Conservation (phyloP, 257 asterid genomes). For the Ilex asprella region DNA sequence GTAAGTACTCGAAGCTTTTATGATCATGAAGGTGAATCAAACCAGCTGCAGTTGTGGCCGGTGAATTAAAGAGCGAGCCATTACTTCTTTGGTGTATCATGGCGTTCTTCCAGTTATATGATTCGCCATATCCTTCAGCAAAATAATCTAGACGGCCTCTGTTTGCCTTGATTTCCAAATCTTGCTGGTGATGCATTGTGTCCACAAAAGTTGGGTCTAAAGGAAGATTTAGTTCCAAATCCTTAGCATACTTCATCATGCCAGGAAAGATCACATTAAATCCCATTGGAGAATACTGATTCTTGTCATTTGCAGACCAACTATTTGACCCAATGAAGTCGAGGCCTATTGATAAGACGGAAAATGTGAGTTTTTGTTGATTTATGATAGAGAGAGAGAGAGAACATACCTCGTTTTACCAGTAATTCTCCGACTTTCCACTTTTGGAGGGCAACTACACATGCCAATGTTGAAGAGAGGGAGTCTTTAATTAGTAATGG, state of each 20-base stretch:
- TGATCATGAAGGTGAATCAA: slow-evolving; percentile 39
- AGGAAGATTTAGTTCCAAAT: slow-evolving; percentile 20
- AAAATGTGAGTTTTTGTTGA: background rate
- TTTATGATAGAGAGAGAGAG: no score
- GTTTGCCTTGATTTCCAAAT: slow-evolving; percentile 18
- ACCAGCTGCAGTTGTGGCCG: slow-evolving; percentile 89
- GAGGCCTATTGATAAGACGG: slow-evolving; percentile 17
- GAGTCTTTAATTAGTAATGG: slow-evolving; percentile 18
- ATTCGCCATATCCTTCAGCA: slow-evolving; percentile 63
- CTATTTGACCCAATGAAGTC: slow-evolving; percentile 16
- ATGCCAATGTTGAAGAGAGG: slow-evolving; percentile 30
- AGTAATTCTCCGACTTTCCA: slow-evolving; percentile 20
- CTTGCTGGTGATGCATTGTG: slow-evolving; percentile 6
- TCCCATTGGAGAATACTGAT: slow-evolving; percentile 26
- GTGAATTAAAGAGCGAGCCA: slow-evolving; percentile 87
- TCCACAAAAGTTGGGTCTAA: slow-evolving; percentile 9
- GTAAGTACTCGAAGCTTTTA: slow-evolving; percentile 55
- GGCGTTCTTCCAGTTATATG: slow-evolving; percentile 47
- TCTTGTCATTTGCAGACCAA: slow-evolving; percentile 11
- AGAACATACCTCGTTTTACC: slow-evolving; percentile 13
- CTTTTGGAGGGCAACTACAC: slow-evolving; percentile 23
- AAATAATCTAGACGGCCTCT: slow-evolving; percentile 56
- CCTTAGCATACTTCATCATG: slow-evolving; percentile 22
- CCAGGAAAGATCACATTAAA: slow-evolving; percentile 23
- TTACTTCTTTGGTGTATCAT: slow-evolving; percentile 69